These are phyloP conservation scores for Ogataea glucozyma DNA, from an alignment of 805 yeast genomes.

Conservation along the genomic window DNA sequence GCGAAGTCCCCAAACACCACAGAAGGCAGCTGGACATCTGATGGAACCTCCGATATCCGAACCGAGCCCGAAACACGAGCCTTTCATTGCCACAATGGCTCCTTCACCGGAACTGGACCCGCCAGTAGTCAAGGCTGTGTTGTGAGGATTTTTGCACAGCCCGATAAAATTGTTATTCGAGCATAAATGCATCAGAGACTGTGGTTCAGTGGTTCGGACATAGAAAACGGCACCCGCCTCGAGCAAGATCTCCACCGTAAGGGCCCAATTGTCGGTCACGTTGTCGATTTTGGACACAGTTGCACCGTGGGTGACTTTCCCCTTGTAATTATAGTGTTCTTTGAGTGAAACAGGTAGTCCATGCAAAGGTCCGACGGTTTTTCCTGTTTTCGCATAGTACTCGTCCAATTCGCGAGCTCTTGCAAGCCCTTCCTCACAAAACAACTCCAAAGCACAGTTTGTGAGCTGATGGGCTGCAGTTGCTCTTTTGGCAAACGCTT, in stretches of 20 bases:
- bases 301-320: conserved; percentile 54
- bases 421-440: conserved; percentile 48
- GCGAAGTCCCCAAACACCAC: conserved; percentile 51
- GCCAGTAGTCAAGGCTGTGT: conserved; percentile 47
- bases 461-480: conserved; percentile 50
- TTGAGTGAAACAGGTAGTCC: conserved; percentile 66
- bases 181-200: conserved; percentile 55
- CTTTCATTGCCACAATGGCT: conserved; percentile 47
- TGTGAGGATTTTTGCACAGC: conserved; percentile 49
- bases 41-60: conserved; percentile 59
- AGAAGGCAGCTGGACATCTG: conserved; percentile 54
- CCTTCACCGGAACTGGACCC: conserved; percentile 60
- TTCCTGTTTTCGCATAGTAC: conserved; percentile 43
- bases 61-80: conserved; percentile 44
- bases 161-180: conserved; percentile 59
- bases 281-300: conserved; percentile 44
- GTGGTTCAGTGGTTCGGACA: conserved; percentile 58
- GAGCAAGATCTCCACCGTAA: conserved; percentile 42
- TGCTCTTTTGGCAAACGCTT: conserved; percentile 50
- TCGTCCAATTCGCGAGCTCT: conserved; percentile 56
- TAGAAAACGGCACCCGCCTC: conserved; percentile 58
- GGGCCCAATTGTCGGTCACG: conserved; percentile 41
- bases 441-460: conserved; percentile 49
- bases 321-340: conserved; percentile 53
- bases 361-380: conserved; percentile 57